These are phyloP conservation scores for Tremellales sp. DNA, from an alignment of 1,284 basidiomycete species.

Conservation along the genomic window DNA sequence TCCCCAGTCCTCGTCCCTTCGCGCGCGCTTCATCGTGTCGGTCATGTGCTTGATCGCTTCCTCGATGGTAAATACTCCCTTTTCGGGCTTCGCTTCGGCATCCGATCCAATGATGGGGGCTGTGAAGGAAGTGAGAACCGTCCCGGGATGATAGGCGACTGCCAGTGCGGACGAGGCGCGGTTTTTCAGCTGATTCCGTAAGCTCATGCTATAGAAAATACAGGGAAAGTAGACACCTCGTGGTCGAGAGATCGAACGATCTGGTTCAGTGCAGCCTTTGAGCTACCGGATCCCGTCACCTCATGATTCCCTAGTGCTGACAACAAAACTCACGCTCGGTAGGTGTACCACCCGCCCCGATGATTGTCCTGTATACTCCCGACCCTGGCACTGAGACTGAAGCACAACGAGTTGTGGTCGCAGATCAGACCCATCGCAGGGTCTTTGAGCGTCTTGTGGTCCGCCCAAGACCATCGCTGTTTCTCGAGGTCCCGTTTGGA, in stretches of 20 bases:
- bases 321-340: slow-evolving; percentile 53
- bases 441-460: slow-evolving; percentile 26
- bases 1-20: slow-evolving; percentile 50
- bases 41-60: slow-evolving; percentile 59
- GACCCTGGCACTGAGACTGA: slow-evolving; percentile 51
- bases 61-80: slow-evolving; percentile 59
- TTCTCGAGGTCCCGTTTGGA: slow-evolving; percentile 35
- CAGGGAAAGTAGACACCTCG: slow-evolving; percentile 51
- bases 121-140: slow-evolving; percentile 41
- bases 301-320: neutral
- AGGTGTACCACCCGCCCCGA: slow-evolving; percentile 63
- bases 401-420: slow-evolving; percentile 44
- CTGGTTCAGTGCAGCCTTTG: slow-evolving; percentile 72
- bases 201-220: neutral
- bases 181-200: slow-evolving; percentile 18
- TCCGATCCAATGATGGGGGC: slow-evolving; percentile 39
- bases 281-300: too few relatives aligned
- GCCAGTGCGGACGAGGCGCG: slow-evolving; percentile 47
- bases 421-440: slow-evolving; percentile 46
- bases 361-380: slow-evolving; percentile 52
- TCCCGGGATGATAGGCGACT: slow-evolving; percentile 47
- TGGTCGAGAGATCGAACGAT: slow-evolving; percentile 64
- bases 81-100: slow-evolving; percentile 29
- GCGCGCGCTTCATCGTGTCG: slow-evolving; percentile 54
- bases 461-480: slow-evolving; percentile 11